Evolutionary conservation across 2,329 filamentous ascomycete genomes (phyloP), one percentile per base, ranked within the genome.

Genomic region (Talaromyces funiculosus): DNA sequence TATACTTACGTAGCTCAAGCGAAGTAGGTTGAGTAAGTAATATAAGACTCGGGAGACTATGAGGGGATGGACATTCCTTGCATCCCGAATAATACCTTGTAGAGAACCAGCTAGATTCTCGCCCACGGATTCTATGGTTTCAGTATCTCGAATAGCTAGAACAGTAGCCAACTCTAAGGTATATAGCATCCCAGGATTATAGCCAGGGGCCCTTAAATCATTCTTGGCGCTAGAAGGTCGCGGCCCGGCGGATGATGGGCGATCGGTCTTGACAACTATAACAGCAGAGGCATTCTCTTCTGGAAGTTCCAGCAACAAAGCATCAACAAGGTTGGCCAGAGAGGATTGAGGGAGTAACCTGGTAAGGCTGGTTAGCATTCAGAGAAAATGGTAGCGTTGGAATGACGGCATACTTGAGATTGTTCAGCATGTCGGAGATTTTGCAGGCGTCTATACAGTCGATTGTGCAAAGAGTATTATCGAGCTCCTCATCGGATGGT

Each of bases 401-500:
- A 7, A 12, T 16, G 10, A 18, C 5, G 22, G 4, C 54, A 79
- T 79, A 91, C 86, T 85, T 83, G 64, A 97, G 87, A 69, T 96
- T 96, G 12, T 84, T 82, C 66, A 97, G 87, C 3, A 97, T 86
- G 64, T 89, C 86, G 61, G 87, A 86, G 70, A 97, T 88, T 59
- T 89, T 87, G 72, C 94, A 99, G 47, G 91, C 89, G 67, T 90
- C 93, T 43, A 99, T 87, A 69, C 93, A 99, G 72, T 97, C 94
- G 2, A 97, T 90, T 0, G 94, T 93, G 71, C 90, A 94, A 9
- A 99, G 80, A 0, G 94, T 97, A 71, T 94, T 96, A 69, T 99
- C 94, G 31, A 99, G 82, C 73, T 99, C 94, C 72, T 97, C 93
- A 65, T 97, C 92, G 1, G 94, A 97, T 2, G 94, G 94, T 76